A percentile compares a stretch with the other conserved stretches of the same genome.
Evolutionary conservation across 2,329 filamentous ascomycete genomes (phyloP).

Genomic region (Ceratocystis albifundus): DNA sequence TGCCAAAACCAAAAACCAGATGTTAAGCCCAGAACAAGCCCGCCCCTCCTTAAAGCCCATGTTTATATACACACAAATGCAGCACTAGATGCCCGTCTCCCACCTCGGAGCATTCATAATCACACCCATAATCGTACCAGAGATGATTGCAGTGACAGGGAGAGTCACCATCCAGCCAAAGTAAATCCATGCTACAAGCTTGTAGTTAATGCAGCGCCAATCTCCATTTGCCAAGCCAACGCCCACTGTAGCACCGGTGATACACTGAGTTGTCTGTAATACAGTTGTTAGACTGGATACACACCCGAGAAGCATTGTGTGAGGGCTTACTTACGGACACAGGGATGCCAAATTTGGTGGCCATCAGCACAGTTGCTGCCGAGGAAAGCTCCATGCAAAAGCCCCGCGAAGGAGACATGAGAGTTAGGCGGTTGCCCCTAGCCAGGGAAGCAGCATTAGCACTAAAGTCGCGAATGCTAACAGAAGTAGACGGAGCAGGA

Average conservation of each 20-base stretch:
- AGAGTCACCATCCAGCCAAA: slow-evolving; percentile 42
- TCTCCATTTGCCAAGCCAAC: slow-evolving; percentile 43
- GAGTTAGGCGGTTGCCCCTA: slow-evolving; percentile 42
- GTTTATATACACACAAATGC: background rate
- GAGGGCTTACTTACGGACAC: slow-evolving; percentile 30
- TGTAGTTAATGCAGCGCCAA: slow-evolving; percentile 39
- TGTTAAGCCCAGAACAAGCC: background rate
- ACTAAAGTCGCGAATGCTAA: background rate
- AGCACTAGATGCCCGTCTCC: slow-evolving; percentile 15
- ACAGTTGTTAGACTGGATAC: background rate
- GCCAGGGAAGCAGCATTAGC: background rate
- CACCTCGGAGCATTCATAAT: slow-evolving; percentile 43
- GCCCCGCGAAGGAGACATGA: slow-evolving; percentile 43
- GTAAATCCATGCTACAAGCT: slow-evolving; percentile 38
- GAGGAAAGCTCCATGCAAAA: slow-evolving; percentile 42
- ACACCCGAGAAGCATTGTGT: background rate
- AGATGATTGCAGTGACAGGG: slow-evolving; percentile 39
- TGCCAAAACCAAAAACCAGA: background rate
- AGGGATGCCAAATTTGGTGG: slow-evolving; percentile 40
- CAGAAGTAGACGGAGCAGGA: background rate
- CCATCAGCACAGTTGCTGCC: slow-evolving; percentile 43
- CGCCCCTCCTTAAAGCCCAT: background rate
- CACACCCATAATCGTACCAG: slow-evolving; percentile 43
- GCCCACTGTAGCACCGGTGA: slow-evolving; percentile 41
- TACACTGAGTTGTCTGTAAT: slow-evolving; percentile 39